Percentiles rank a stretch among this genome's conserved stretches.
phyloP scores from a whole-genome alignment of 192 early-diverging fungal species.

The Glomus cerebriforme region DNA sequence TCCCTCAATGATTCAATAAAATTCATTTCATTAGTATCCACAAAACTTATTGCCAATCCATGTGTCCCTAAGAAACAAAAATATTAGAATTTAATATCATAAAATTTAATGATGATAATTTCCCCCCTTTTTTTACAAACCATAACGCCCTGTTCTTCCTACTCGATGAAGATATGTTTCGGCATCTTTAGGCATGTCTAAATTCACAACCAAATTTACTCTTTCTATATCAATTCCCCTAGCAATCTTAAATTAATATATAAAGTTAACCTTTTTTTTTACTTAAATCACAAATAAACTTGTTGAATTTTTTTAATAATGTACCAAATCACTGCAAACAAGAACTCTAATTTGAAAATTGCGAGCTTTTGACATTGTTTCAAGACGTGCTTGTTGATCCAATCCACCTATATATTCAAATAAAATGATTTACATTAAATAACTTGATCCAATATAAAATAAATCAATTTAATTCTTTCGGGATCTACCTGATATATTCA shows the following conservation, averaged over 20 bases:
- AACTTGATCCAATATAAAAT: neutral
- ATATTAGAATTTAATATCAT: neutral
- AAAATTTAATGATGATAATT: neutral
- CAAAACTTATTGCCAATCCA: constrained; percentile 57
- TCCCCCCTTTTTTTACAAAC: neutral
- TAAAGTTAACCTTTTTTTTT: neutral
- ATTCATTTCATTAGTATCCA: constrained; percentile 38
- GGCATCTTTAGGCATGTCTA: constrained; percentile 72
- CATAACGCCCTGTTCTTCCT: constrained; percentile 80
- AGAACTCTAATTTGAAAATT: constrained; percentile 57
- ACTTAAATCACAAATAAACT: neutral
- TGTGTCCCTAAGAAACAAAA: constrained; percentile 43
- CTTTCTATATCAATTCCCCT: constrained; percentile 78
- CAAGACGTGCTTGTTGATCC: constrained; percentile 47
- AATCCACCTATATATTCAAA: constrained; percentile 36
- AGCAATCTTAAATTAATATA: constrained; percentile 38
- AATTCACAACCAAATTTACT: constrained; percentile 72
- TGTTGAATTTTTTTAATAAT: neutral
- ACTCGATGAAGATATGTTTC: constrained; percentile 78
- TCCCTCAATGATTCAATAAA: constrained; percentile 39
- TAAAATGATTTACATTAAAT: neutral
- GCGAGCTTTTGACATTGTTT: constrained; percentile 54
- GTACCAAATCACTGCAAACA: constrained; percentile 59
- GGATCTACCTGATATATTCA: constrained; percentile 43
- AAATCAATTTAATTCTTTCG: neutral